Base-by-base conservation (phyloP, 2,329 filamentous ascomycete genomes). In the Hypoxylon rubiginosum region DNA sequence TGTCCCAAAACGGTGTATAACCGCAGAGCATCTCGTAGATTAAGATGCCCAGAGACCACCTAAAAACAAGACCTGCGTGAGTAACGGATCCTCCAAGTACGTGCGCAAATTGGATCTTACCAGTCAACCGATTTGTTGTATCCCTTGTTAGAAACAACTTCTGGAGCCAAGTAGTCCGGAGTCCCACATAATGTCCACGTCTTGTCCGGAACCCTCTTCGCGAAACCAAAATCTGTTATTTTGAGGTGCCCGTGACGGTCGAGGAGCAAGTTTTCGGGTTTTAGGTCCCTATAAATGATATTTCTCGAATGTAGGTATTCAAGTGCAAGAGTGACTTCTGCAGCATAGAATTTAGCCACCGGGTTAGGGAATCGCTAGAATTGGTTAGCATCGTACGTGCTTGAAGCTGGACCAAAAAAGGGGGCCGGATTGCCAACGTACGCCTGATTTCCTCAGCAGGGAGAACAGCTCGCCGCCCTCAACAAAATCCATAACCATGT, bases 401-500 rank as follows among this genome's bases (percentile, higher is more conserved):
- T 43, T n/a, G 9, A 54, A 17, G 3, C 49, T 2, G n/a, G 17
- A 39, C 24, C 11, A 13, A 17, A 21, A 13, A 10, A 28, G 24
- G 24, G n/a, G n/a, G 2, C 24, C 2, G n/a, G 30, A 13, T 21
- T 39, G 17, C 21, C 8, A 57, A 82, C 85, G 81, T 86, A 88
- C 88, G 87, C 95, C 90, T 85, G 95, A 98, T 81, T 99, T 98
- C 74, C 96, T 88, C 74, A 99, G 84, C 74, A 99, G 82, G 72
- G 95, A 98, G 80, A 99, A 99, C 58, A 99, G 85, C 84, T 99
- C 96, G 76, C 96, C 96, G 72, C 96, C 96, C 81, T 99, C 96
- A 58, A 99, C 95, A 83, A 99, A 99, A 80, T 99, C 96, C 96
- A 99, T 99, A 75, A 99, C 96, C 96, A 99, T 99, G 87, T 99